phyloP scores from a whole-genome alignment of 768 basidiomycete genomes.

The Dacryopinax primogenitus region DNA sequence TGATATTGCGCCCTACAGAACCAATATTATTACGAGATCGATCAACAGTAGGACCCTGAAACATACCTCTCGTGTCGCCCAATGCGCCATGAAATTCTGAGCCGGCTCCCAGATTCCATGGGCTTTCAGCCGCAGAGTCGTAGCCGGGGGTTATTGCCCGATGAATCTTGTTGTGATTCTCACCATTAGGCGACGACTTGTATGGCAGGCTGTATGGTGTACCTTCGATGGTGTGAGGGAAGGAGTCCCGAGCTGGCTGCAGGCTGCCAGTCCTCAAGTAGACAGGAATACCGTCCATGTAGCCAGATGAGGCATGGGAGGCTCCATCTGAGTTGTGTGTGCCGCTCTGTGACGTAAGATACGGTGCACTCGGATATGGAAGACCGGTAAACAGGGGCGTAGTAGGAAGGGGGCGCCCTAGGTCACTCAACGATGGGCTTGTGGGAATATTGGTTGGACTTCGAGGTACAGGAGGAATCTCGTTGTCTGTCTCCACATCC shows the following conservation, averaged over 20 bases:
- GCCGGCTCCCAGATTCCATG: neutral
- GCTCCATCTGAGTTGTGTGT: conserved; percentile 44
- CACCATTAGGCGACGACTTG: conserved; percentile 8
- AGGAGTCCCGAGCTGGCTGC: conserved; percentile 46
- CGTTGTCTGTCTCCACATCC: neutral
- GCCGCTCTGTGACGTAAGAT: conserved; percentile 23
- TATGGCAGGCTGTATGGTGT: conserved; percentile 32
- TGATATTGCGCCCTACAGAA: neutral
- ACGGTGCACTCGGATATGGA: neutral
- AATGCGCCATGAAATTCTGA: neutral
- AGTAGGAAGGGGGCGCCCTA: conserved; percentile 19
- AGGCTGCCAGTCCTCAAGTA: conserved; percentile 32
- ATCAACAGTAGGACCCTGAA: neutral
- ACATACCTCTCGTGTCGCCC: neutral
- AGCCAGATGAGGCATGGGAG: conserved; percentile 38
- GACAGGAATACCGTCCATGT: conserved; percentile 32
- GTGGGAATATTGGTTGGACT: neutral
- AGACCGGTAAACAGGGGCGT: conserved; percentile 3
- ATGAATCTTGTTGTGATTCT: conserved; percentile 19
- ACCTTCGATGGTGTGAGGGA: conserved; percentile 59
- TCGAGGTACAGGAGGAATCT: neutral
- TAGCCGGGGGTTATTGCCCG: conserved; percentile 10
- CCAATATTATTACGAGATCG: neutral
- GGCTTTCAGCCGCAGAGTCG: conserved; percentile 11
- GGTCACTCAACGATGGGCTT: conserved; percentile 36